A percentile compares a stretch with the other conserved stretches of the same genome.
Conservation (phyloP, 2,329 filamentous ascomycete genomes). For the Hawksworthiomyces lignivorus region DNA sequence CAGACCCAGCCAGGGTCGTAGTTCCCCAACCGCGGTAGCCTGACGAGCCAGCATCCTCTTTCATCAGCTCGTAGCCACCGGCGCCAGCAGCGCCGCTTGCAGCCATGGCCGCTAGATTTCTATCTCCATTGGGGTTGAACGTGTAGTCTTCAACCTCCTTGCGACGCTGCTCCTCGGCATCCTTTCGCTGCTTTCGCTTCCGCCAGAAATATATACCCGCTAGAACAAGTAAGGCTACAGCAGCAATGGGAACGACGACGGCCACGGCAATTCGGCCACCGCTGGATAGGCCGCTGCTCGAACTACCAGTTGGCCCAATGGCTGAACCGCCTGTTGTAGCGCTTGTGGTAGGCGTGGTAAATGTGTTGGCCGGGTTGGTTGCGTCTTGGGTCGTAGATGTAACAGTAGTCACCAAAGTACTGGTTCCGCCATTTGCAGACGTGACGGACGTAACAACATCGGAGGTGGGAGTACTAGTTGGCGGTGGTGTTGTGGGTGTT, state of each 20-base stretch:
- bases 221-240: slow-evolving; percentile 72
- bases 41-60: slow-evolving; percentile 61
- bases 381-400: slow-evolving; percentile 11
- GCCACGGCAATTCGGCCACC: slow-evolving; percentile 79
- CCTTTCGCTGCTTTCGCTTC: slow-evolving; percentile 77
- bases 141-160: slow-evolving; percentile 97
- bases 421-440: slow-evolving; percentile 6
- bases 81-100: slow-evolving; percentile 27
- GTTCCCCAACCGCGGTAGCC: slow-evolving; percentile 96
- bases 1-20: slow-evolving; percentile 59
- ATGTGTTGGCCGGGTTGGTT: slow-evolving; percentile 17
- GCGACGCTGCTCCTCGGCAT: slow-evolving; percentile 76
- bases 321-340: slow-evolving; percentile 20
- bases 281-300: slow-evolving; percentile 41
- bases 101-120: slow-evolving; percentile 54
- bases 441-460: slow-evolving; percentile 34
- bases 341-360: slow-evolving; percentile 4
- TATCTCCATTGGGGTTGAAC: slow-evolving; percentile 96
- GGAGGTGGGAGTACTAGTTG: slow-evolving; percentile 33
- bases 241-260: slow-evolving; percentile 87
- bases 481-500: slow-evolving; percentile 8
- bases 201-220: slow-evolving; percentile 79
- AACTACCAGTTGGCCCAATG: slow-evolving; percentile 21
- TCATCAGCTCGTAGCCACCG: slow-evolving; percentile 62
- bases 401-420: slow-evolving; percentile 13